phyloP scores from a whole-genome alignment of 2,329 filamentous ascomycete genomes.

The Knufia petricola region DNA sequence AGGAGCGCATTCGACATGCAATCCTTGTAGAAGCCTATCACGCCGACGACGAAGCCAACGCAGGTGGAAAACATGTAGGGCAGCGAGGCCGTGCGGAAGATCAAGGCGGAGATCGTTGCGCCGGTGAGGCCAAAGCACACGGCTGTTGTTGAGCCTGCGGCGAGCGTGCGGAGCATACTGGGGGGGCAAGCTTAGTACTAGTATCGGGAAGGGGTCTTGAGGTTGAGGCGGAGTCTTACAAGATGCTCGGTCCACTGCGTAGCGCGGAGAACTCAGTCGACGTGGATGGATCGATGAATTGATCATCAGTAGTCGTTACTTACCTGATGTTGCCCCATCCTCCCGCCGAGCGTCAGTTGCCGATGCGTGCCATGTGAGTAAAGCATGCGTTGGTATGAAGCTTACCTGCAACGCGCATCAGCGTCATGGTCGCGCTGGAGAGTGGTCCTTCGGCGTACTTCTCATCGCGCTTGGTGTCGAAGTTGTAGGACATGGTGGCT shows the following conservation, averaged over 20 bases:
- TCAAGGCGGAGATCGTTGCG: slow-evolving; percentile 7
- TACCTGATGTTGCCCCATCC: slow-evolving; percentile 20
- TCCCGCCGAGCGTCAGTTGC: neutral
- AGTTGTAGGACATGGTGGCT: neutral
- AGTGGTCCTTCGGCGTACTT: neutral
- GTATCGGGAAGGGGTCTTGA: neutral
- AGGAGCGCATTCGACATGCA: slow-evolving; percentile 16
- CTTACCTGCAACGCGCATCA: slow-evolving; percentile 2
- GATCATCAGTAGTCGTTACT: neutral
- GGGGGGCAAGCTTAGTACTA: neutral
- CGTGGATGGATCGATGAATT: neutral
- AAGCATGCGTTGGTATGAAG: neutral
- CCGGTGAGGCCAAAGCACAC: slow-evolving; percentile 16
- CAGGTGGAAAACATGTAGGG: slow-evolving; percentile 16
- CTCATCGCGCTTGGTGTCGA: slow-evolving; percentile 3
- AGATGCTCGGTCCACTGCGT: slow-evolving; percentile 16
- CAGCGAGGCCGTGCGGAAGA: slow-evolving; percentile 8
- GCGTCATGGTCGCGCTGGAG: neutral
- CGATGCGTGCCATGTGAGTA: neutral
- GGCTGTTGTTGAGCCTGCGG: slow-evolving; percentile 13
- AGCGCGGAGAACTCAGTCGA: neutral
- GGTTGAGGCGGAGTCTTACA: slow-evolving; percentile 11
- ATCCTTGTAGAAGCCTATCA: slow-evolving; percentile 19
- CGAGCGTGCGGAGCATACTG: slow-evolving; percentile 18
- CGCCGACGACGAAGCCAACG: slow-evolving; percentile 17